Base-by-base conservation (phyloP, 345 rosid genomes). In the Eutrema yunnanense region DNA sequence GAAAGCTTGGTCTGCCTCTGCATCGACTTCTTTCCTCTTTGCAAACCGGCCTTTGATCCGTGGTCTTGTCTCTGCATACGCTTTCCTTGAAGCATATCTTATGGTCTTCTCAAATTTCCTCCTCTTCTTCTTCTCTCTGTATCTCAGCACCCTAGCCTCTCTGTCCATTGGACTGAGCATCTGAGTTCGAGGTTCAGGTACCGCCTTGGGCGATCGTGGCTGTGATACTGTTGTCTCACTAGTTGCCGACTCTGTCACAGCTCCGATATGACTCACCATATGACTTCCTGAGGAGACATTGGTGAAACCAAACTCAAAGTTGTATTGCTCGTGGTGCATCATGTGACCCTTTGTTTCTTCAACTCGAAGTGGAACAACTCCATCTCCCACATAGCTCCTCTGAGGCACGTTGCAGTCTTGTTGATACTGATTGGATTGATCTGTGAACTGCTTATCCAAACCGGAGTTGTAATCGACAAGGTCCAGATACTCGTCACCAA, bases 31-130 rank as follows among this genome's bases (percentile, higher is more conserved):
- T 2, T 83, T 83, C 71, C 96, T 86, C 84, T 95, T 95, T 3
- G 93, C 97, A 71, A 95, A 95, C 65, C 97, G 82, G 37, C 99
- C 97, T 74, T 95, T 95, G 85, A 95, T 88, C 46, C 99, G 76
- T 12, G 96, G 99, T 65, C 97, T 87, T 42, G 83, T 86, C 73
- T 92, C 96, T 49, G 97, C 97, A 52, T 95, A 92, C 6, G 96
- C 99, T 76, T 95, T 92, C 74, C 99, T 86, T 9, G 96, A 95
- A 47, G 99, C 99, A 79, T 95, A 92, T 81, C 99, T 80, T 64
- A 92, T 95, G 10, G 96, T 95, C 85, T 95, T 95, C 83, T 87
- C 93, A 37, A 95, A 92, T 73, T 92, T 95, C 70, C 99, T 83
- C 0, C 68, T 78, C 83, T 95, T 95, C 88, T 87, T 92, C 81